Conservation (phyloP, 345 rosid genomes). For the Corchorus olitorius region DNA sequence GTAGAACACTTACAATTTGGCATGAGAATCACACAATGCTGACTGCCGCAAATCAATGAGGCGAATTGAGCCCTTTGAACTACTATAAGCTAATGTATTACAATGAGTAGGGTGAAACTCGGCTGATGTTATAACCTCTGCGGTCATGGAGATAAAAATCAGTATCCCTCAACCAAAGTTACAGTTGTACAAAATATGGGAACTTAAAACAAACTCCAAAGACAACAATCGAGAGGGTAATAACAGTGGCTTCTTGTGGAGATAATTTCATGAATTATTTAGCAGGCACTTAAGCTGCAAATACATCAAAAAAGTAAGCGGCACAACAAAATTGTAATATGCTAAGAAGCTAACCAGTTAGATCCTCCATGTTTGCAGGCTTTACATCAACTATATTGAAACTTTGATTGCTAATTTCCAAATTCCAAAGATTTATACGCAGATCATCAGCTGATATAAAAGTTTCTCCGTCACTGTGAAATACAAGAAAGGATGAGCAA, state of each 20-base stretch:
- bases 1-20: constrained; percentile 71
- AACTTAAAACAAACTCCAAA: constrained; percentile 2
- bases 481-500: constrained; percentile 23
- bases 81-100: constrained; percentile 93
- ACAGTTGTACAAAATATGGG: not conserved
- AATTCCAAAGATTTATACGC: constrained; percentile 73
- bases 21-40: constrained; percentile 91
- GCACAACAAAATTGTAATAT: not conserved
- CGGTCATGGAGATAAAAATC: constrained; percentile 24
- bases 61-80: constrained; percentile 98
- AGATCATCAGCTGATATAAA: constrained; percentile 74
- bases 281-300: not conserved
- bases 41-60: constrained; percentile 97
- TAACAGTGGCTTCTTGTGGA: not conserved
- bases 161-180: constrained; percentile 5
- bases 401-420: constrained; percentile 72
- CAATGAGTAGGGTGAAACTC: constrained; percentile 98
- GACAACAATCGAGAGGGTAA: not conserved
- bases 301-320: not conserved
- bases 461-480: constrained; percentile 66
- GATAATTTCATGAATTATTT: not conserved
- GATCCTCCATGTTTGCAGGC: constrained; percentile 77
- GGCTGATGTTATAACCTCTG: constrained; percentile 99
- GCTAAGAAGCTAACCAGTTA: constrained; percentile 50
- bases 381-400: constrained; percentile 68